Conservation (phyloP, 805 yeast genomes). For the Pichia nakasei region DNA sequence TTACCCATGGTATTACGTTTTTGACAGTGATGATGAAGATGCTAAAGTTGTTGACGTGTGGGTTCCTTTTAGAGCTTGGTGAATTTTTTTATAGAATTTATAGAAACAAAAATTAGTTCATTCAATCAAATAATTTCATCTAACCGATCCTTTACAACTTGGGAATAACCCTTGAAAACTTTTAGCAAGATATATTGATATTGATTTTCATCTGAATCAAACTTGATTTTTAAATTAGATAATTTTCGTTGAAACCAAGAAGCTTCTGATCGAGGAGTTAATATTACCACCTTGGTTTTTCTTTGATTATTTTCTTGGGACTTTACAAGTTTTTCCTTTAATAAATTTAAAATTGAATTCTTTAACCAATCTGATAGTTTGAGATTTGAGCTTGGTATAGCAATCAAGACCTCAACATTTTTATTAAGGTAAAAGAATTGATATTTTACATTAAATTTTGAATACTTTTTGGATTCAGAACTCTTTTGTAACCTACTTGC, state of each 20-base stretch:
- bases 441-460: background rate
- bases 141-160: background rate
- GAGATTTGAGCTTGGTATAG: background rate
- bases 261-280: constrained; percentile 6
- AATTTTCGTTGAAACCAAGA: constrained; percentile 7
- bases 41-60: constrained; percentile 20
- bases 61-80: constrained; percentile 19
- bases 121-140: background rate
- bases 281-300: constrained; percentile 4
- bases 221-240: background rate
- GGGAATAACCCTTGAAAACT: background rate
- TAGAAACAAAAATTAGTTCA: background rate
- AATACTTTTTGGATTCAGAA: no score
- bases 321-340: background rate
- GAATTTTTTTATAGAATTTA: constrained; percentile 14
- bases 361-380: background rate
- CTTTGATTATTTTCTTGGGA: background rate
- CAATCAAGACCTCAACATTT: constrained; percentile 2
- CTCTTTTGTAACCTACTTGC: no score
- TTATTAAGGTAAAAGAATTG: background rate
- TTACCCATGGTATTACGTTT: constrained; percentile 47
- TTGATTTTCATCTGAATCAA: background rate
- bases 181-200: constrained; percentile 2
- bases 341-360: background rate
- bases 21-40: constrained; percentile 35